A percentile compares a stretch with the other conserved stretches of the same genome.
phyloP scores from a whole-genome alignment of 1,139 yeast genomes.

The Zygoascus hellenicus region DNA sequence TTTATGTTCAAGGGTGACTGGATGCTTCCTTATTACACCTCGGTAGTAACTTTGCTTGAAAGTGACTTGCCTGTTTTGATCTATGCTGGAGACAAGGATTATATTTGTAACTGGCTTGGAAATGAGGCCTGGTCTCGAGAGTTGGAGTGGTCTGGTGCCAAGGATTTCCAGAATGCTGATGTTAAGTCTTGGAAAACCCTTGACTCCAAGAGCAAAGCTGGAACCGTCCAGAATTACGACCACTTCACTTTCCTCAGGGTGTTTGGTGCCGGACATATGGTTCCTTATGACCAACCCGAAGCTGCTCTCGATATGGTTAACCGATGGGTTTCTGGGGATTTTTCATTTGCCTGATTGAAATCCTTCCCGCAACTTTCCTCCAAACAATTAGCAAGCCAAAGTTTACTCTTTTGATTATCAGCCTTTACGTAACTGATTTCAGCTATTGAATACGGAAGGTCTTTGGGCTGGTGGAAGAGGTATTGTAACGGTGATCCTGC shows the following conservation, averaged over 20 bases:
- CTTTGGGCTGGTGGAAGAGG: too few relatives aligned
- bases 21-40: constrained; percentile 58
- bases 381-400: too few relatives aligned
- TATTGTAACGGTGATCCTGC: too few relatives aligned
- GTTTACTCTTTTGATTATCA: too few relatives aligned
- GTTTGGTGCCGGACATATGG: constrained; percentile 65
- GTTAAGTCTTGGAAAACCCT: constrained; percentile 35
- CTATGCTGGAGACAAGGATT: constrained; percentile 88
- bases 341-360: constrained; percentile 25
- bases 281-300: constrained; percentile 76
- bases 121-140: constrained; percentile 70
- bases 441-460: too few relatives aligned
- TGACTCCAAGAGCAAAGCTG: constrained; percentile 41
- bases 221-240: constrained; percentile 52
- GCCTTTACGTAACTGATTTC: too few relatives aligned
- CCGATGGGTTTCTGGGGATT: constrained; percentile 53
- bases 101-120: constrained; percentile 87
- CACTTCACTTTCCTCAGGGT: constrained; percentile 59
- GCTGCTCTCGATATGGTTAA: constrained; percentile 69
- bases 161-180: constrained; percentile 30
- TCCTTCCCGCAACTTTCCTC: not conserved
- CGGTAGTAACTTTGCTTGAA: constrained; percentile 59
- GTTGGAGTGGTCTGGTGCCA: constrained; percentile 54
- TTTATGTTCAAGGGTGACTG: constrained; percentile 58
- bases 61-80: constrained; percentile 60